These are phyloP conservation scores for Euphorbia celastroides DNA, from an alignment of 441 rosid species.

Conservation along the genomic window DNA sequence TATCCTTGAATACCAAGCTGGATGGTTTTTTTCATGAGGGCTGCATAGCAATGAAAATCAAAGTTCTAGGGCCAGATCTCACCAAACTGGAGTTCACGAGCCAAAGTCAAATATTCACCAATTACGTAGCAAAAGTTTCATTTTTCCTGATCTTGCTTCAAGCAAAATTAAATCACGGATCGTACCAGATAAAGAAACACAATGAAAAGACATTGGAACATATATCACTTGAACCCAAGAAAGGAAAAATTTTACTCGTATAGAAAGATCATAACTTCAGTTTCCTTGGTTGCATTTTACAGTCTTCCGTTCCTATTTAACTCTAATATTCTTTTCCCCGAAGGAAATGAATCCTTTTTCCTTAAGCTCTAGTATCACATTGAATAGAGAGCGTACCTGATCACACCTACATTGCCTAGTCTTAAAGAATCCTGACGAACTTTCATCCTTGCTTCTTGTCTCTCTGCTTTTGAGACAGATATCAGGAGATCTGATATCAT, in stretches of 20 bases:
- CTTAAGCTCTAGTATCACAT: conserved; percentile 12
- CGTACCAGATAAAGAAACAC: neutral
- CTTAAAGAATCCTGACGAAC: conserved; percentile 94
- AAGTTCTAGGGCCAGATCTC: neutral
- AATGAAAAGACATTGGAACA: neutral
- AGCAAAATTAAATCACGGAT: conserved; percentile 1
- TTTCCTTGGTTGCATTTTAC: conserved; percentile 2
- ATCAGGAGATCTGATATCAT: conserved; percentile 91
- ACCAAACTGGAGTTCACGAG: neutral
- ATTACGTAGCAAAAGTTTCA: neutral
- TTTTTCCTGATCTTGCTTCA: neutral
- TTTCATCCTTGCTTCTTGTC: conserved; percentile 97
- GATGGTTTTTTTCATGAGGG: neutral
- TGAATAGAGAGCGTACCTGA: conserved; percentile 49
- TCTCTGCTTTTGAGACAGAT: conserved; percentile 93
- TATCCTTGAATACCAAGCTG: neutral
- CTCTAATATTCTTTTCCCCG: neutral
- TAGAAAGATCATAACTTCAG: neutral
- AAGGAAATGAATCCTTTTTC: neutral
- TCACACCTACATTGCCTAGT: conserved; percentile 94
- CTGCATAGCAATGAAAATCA: neutral
- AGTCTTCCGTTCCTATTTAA: neutral
- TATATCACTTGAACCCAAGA: neutral
- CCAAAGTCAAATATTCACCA: neutral
- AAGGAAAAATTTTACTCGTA: neutral